These are phyloP conservation scores for Epichloe festucae DNA, from an alignment of 2,329 filamentous ascomycete species.

Conservation along the genomic window DNA sequence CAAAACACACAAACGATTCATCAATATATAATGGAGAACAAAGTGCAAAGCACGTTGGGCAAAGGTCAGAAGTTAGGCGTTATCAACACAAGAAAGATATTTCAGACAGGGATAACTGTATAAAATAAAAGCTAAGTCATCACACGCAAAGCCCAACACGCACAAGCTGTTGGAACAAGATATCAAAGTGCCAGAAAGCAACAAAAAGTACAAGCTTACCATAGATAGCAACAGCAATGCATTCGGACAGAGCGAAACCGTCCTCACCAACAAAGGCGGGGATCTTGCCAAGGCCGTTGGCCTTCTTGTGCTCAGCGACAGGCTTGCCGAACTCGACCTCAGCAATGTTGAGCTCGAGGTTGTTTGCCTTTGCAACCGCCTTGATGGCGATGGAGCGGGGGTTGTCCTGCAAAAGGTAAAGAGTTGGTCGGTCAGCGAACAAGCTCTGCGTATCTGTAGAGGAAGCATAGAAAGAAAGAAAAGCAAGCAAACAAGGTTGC, in stretches of 20 bases:
- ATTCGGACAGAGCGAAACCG: slow-evolving; percentile 80
- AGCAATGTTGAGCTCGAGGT: slow-evolving; percentile 79
- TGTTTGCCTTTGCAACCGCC: slow-evolving; percentile 95
- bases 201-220: slow-evolving; percentile 46
- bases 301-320: slow-evolving; percentile 65
- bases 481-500: neutral
- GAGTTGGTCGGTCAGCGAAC: neutral
- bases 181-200: neutral
- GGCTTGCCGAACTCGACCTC: slow-evolving; percentile 53
- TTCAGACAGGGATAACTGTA: slow-evolving; percentile 99
- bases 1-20: neutral
- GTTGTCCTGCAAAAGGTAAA: slow-evolving; percentile 52
- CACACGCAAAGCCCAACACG: slow-evolving; percentile 22
- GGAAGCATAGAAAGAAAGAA: slow-evolving; percentile 6
- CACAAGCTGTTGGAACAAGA: neutral
- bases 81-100: slow-evolving; percentile 67
- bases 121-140: slow-evolving; percentile 63
- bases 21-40: neutral
- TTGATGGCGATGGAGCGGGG: slow-evolving; percentile 75
- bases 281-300: slow-evolving; percentile 81
- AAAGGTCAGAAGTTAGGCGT: slow-evolving; percentile 68
- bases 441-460: neutral
- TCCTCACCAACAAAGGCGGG: slow-evolving; percentile 88
- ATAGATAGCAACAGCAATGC: slow-evolving; percentile 93
- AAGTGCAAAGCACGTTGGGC: slow-evolving; percentile 11